A percentile compares a stretch with the other conserved stretches of the same genome.
These are phyloP conservation scores for Solanum chmielewskii DNA, from an alignment of 257 asterid species.

Conservation along the genomic window DNA sequence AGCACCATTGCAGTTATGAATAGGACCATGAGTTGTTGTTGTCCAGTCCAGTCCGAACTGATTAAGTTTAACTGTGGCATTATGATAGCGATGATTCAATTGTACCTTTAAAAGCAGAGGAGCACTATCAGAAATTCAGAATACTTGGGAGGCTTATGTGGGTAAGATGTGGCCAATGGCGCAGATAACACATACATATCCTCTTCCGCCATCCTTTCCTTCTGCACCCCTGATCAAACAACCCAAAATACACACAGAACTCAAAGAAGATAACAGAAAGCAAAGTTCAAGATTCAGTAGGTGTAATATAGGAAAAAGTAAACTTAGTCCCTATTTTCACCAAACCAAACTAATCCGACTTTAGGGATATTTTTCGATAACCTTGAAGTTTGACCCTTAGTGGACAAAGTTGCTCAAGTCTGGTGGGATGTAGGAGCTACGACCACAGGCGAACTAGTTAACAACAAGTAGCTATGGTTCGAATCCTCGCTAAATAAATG, in stretches of 20 bases:
- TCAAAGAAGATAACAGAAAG: not conserved
- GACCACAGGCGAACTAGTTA: not conserved
- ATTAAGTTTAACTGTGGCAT: conserved; percentile 89
- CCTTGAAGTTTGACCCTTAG: not conserved
- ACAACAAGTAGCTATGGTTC: not conserved
- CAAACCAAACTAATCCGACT: not conserved
- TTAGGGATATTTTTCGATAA: not conserved
- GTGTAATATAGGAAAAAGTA: not conserved
- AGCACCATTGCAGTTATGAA: conserved; percentile 22
- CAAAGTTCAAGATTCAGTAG: not conserved
- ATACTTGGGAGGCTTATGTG: conserved; percentile 80
- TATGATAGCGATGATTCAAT: not conserved
- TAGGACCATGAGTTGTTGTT: conserved; percentile 70
- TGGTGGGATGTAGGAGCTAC: not conserved
- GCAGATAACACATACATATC: conserved; percentile 80
- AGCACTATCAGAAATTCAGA: conserved; percentile 53
- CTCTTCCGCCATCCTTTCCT: conserved; percentile 93
- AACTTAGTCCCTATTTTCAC: not conserved
- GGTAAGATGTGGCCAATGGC: conserved; percentile 77
- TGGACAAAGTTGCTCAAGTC: not conserved
- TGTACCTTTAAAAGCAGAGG: conserved; percentile 88
- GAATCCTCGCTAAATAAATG: not conserved
- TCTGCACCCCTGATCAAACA: conserved; percentile 63
- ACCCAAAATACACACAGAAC: conserved; percentile 12
- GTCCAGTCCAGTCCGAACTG: conserved; percentile 82